phyloP scores from a whole-genome alignment of 2,329 filamentous ascomycete species.

The Nemania sp. region DNA sequence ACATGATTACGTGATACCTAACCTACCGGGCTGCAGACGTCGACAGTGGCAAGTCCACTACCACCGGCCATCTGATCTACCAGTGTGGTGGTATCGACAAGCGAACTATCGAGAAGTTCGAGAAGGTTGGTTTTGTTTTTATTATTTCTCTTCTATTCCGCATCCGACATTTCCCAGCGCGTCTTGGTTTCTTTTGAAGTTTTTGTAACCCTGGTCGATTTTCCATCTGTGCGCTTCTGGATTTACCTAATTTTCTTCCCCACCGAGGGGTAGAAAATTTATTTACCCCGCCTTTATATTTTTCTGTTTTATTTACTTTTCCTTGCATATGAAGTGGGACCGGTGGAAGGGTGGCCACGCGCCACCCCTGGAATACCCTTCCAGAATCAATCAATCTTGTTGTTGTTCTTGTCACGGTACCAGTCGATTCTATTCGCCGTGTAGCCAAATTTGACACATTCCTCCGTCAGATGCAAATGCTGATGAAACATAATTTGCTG shows the following conservation, averaged over 20 bases:
- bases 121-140: conserved; percentile 78
- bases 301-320: background rate
- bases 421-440: background rate
- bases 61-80: conserved; percentile 95
- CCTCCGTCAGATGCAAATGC: background rate
- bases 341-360: conserved; percentile 9
- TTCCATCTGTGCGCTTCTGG: conserved; percentile 15
- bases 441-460: background rate
- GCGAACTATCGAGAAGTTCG: conserved; percentile 99
- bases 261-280: conserved; percentile 40
- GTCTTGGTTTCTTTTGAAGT: conserved; percentile 29
- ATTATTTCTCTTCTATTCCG: background rate
- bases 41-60: conserved; percentile 57
- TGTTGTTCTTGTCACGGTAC: background rate
- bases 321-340: background rate
- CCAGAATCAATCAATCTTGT: background rate
- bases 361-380: background rate
- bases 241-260: conserved; percentile 19
- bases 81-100: conserved; percentile 99
- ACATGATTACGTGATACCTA: conserved; percentile 19
- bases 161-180: background rate
- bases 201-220: conserved; percentile 4
- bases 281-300: conserved; percentile 38
- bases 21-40: conserved; percentile 33
- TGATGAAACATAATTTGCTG: conserved; percentile 1